Base-by-base conservation (phyloP, 495 filamentous ascomycete genomes). In the Podospora pseudocomata region DNA sequence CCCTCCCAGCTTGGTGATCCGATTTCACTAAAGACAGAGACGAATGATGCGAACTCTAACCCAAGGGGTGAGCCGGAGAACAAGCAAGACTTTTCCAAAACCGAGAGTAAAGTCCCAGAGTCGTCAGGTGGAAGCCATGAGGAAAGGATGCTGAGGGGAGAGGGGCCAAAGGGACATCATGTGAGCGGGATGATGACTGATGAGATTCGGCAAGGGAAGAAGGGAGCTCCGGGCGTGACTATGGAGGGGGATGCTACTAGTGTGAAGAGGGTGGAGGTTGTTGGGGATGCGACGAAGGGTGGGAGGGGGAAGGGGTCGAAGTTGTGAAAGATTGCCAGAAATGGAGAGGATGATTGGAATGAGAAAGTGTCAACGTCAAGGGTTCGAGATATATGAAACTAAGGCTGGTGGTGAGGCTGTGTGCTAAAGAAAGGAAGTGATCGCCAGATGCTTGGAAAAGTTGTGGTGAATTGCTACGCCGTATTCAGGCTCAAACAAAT, bases 1-100 rank as follows among this genome's bases (percentile, higher is more conserved):
- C 79, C 80, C 23, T 79, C 74, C 64, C 75, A 76, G 66, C 70
- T 81, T 6, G 79, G 79, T 57, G 81, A 82, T 65, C 81, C 79
- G 9, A 75, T 78, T 67, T 77, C 76, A 44, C 70, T 82, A 20
- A 81, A 81, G 44, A 76, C 77, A 34, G 81, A 83, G 72, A 81
- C 77, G 28, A 76, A 59, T 62, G 64, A 68, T 64, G 62, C 66
- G 23, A 66, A 67, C 30, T 49, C 66, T 4, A 27, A 54, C 16
- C 63, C 49, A 4, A 19, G 53, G n/a, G 56, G 20, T 15, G 64
- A 39, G 34, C 20, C 15, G 5, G 44, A 39, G 44, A 27, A 54
- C 11, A 15, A 19, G 5, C 39, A 64, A n/a, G 23, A 61, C 19
- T 20, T 69, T 53, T 63, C 67, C 9, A 58, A 56, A 27, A 56